Conservation (phyloP, 2,329 filamentous ascomycete species). For the Talaromyces funiculosus region DNA sequence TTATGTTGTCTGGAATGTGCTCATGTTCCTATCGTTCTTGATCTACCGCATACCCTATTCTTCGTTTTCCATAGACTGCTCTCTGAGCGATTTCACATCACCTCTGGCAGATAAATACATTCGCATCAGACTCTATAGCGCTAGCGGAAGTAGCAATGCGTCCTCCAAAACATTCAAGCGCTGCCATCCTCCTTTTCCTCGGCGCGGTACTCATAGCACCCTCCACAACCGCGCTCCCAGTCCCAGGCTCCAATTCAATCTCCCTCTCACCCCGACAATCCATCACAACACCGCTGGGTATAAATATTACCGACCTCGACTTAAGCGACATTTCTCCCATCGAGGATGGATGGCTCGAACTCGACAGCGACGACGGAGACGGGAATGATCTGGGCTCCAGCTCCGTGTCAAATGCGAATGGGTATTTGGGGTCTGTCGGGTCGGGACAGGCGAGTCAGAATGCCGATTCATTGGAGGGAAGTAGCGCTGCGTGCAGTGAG, state of each 20-base stretch:
- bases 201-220: no score
- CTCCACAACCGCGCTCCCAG: background rate
- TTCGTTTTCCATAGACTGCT: no score
- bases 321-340: constrained; percentile 8
- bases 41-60: background rate
- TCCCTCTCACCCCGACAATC: background rate
- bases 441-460: constrained; percentile 9
- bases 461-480: constrained; percentile 3
- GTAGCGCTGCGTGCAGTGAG: constrained; percentile 9
- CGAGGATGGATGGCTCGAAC: background rate
- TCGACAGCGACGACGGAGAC: background rate
- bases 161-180: background rate
- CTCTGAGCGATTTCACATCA: background rate
- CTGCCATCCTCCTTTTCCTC: background rate
- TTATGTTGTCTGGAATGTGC: background rate
- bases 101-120: background rate
- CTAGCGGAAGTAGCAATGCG: no score
- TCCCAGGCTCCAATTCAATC: background rate
- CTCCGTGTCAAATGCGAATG: background rate
- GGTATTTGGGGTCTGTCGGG: constrained; percentile 2
- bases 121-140: no score
- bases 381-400: background rate
- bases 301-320: background rate
- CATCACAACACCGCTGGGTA: constrained; percentile 1
- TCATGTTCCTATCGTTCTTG: background rate